Evolutionary conservation across 352 stramenopile species (phyloP).

Genomic region (Thalassiosira exigua): DNA sequence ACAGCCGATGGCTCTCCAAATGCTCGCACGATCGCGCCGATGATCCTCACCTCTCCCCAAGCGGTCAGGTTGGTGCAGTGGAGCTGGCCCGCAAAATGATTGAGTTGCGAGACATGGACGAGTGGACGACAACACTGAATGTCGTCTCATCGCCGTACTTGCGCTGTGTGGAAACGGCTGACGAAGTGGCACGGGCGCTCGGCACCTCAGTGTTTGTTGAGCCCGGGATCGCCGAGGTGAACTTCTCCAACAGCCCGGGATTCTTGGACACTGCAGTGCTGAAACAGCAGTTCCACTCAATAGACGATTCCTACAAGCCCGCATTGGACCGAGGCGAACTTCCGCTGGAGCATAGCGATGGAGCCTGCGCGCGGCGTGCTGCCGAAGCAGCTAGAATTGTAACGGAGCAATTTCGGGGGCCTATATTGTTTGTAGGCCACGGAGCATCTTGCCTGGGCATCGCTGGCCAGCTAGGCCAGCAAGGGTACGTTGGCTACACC

Average conservation of each 20-base stretch:
- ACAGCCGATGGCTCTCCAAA: conserved; percentile 10
- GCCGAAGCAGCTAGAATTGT: conserved; percentile 7
- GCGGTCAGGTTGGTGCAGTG: neutral
- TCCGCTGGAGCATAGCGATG: conserved; percentile 38
- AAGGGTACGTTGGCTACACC: conserved; percentile 34
- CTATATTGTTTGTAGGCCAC: conserved; percentile 38
- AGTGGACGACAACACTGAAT: conserved; percentile 6
- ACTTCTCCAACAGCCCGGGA: conserved; percentile 14
- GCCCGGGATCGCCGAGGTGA: conserved; percentile 38
- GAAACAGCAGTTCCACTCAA: conserved; percentile 6
- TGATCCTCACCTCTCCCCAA: conserved; percentile 26
- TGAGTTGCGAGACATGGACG: neutral
- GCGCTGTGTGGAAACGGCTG: conserved; percentile 34
- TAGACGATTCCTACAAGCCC: conserved; percentile 19
- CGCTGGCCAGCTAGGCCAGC: conserved; percentile 31
- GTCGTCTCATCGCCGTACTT: conserved; percentile 41
- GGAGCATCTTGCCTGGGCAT: conserved; percentile 40
- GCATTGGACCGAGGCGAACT: conserved; percentile 22
- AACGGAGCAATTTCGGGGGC: neutral
- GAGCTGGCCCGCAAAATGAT: conserved; percentile 16
- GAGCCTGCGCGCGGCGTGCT: conserved; percentile 31
- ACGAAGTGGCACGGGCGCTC: conserved; percentile 4
- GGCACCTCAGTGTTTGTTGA: conserved; percentile 25
- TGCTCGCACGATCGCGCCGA: conserved; percentile 17
- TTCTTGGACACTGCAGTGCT: conserved; percentile 23